Base-by-base conservation (phyloP, 768 basidiomycete genomes). In the Boletus rex-veris region DNA sequence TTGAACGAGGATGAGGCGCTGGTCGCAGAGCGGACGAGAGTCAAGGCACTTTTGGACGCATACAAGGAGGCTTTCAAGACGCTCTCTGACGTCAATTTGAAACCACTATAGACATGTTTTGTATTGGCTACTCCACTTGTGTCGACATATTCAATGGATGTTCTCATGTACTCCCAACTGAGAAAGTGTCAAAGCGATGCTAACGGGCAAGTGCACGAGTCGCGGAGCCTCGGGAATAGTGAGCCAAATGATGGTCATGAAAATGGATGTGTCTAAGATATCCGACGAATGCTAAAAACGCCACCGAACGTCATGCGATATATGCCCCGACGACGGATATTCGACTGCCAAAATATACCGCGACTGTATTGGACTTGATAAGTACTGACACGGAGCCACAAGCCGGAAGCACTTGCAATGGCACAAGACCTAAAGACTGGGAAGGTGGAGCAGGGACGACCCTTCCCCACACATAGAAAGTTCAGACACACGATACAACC, bases 1-100 rank as follows among this genome's bases (percentile, higher is more conserved):
- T 72, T 99, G 64, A 89, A 92, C 64, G 97, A 99, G 73, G 97
- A 99, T 65, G 95, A 98, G 74, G 84, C 89, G 55, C 76, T 98
- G 48, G 94, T 97, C 43, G 90, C 91, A 41, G 97, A 99, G 75
- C 80, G 97, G 50, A 80, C 91, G 57, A 79, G 97, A 67, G 90
- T 99, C 18, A 98, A 98, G 80, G 87, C 92, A 2, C 71, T 98
- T 48, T 75, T 99, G 62, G 93, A 98, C 65, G 96, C 96, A 15
- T 99, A 99, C 74, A 94, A 88, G 78, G 95, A 90, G 40, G 91
- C 91, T 45, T 93, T 93, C 73, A 92, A 88, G 73, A 92, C 82
- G 16, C 74, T 93, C 24, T 88, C 90, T 4, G 91, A 93, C 61
- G 84, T 93, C 48, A 88, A 80, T 64, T 68, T 93, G 62, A 90